These are phyloP conservation scores for Penicillium sp. DNA, from an alignment of 2,329 filamentous ascomycete genomes.

Conservation along the genomic window DNA sequence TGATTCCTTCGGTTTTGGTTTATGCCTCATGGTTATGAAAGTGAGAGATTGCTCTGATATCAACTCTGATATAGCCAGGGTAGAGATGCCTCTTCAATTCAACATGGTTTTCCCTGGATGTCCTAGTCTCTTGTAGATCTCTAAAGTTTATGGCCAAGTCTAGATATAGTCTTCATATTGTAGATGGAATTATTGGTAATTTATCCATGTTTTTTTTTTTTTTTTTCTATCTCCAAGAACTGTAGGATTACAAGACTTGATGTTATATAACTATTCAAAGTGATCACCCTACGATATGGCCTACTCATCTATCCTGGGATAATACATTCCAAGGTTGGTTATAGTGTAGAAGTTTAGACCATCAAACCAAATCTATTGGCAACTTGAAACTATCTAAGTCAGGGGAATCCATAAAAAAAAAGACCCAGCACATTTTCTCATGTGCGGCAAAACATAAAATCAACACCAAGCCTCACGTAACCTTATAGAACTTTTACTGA, in stretches of 20 bases:
- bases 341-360: not conserved
- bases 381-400: constrained; percentile 15
- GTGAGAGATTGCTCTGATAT: constrained; percentile 7
- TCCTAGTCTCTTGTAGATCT: not conserved
- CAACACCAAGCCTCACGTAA: constrained; percentile 14
- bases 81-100: constrained; percentile 14
- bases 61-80: constrained; percentile 3
- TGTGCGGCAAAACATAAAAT: constrained; percentile 20
- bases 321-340: not conserved
- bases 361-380: constrained; percentile 10
- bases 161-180: not conserved
- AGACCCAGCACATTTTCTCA: constrained; percentile 20
- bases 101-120: constrained; percentile 5
- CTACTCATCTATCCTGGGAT: not conserved
- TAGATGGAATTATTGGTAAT: too few relatives aligned
- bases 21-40: constrained; percentile 13
- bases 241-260: not conserved
- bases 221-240: not conserved
- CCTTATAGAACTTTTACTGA: constrained; percentile 28
- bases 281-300: not conserved
- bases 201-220: not conserved
- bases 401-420: constrained; percentile 25
- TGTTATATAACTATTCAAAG: not conserved
- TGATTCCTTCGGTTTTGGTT: not conserved
- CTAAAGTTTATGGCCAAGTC: not conserved